Percentiles rank a stretch among this genome's conserved stretches.
phyloP scores from a whole-genome alignment of 441 rosid genomes.

The Aquilaria agallochum region DNA sequence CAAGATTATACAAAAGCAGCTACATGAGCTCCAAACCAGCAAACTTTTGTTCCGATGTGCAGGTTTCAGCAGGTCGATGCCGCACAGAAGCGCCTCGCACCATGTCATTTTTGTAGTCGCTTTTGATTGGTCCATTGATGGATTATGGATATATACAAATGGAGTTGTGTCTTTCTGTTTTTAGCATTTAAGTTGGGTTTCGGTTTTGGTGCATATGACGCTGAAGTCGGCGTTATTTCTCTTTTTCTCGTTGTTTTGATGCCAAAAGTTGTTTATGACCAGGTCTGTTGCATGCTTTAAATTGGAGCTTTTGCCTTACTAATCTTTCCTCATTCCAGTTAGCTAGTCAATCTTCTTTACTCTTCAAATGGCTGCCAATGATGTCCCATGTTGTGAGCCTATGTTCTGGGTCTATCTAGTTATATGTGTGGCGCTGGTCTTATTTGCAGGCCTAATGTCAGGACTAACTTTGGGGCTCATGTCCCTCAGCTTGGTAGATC shows the following conservation, averaged over 20 bases:
- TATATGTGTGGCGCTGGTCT: slow-evolving; percentile 50
- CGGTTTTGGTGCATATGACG: slow-evolving; percentile 21
- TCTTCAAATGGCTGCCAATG: slow-evolving; percentile 69
- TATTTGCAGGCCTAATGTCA: slow-evolving; percentile 82
- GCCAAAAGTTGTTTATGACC: neutral
- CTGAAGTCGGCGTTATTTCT: slow-evolving; percentile 25
- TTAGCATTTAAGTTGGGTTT: slow-evolving; percentile 18
- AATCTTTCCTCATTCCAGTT: neutral
- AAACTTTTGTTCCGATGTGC: too few species aligned
- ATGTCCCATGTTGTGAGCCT: slow-evolving; percentile 77
- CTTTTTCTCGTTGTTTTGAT: slow-evolving; percentile 18
- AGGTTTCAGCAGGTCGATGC: too few species aligned
- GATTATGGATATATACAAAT: neutral
- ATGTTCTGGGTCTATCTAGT: slow-evolving; percentile 78
- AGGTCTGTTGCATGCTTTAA: slow-evolving; percentile 6
- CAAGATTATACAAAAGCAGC: too few species aligned
- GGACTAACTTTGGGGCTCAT: slow-evolving; percentile 89
- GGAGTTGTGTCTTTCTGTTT: neutral
- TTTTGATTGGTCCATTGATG: too few species aligned
- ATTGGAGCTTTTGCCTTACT: neutral
- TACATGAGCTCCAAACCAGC: too few species aligned
- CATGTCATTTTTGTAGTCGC: too few species aligned
- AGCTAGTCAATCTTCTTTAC: neutral
- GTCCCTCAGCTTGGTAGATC: slow-evolving; percentile 84
- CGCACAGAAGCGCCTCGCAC: too few species aligned